Base-by-base conservation (phyloP, 2,329 filamentous ascomycete genomes). In the Sarocladiaceae sp. region DNA sequence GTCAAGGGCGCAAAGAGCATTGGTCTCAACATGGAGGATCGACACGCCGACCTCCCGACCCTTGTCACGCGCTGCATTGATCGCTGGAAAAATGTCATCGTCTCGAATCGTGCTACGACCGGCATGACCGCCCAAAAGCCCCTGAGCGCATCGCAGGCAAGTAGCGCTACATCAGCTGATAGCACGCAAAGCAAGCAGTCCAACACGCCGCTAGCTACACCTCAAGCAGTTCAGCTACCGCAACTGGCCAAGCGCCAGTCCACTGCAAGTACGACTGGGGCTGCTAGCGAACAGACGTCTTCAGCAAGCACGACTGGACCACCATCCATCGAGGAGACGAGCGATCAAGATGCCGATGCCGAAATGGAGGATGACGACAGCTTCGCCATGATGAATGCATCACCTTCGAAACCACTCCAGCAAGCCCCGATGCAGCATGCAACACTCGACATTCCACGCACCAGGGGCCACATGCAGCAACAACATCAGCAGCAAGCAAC, bases 31-130 rank as follows among this genome's bases (percentile, higher is more conserved):
- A 50, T 78, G 2, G 71, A 78, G 29, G 79, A 84, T 58, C 70
- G 73, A 1, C 73, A 80, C 50, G 56, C 74, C 4, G 80, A 83
- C 55, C 62, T 84, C 1, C 71, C 71, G 54, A 73, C 74, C 0
- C 61, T 81, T 33, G 74, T 84, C 5, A 67, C 77, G 6, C 69
- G 71, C n/a, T 76, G 76, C 2, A 83, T 86, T 53, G 76, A 79
- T 39, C 72, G 80, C 26, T 86, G 83, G 83, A 86, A 83, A 65
- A 71, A 68, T 4, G 79, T 85, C 15, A 77, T 86, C 12, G 68
- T 73, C n/a, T 74, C 78, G 5, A 70, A 74, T 2, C 72, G 79
- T 36, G 68, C 67, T 4, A 64, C 67, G 3, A 57, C 56, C 15
- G 77, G 79, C 17, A 72, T 83, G 67, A 66, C 66, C 47, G 70